Evolutionary conservation across 768 basidiomycete genomes (phyloP).

Genomic region (Hypholoma fasciculare): DNA sequence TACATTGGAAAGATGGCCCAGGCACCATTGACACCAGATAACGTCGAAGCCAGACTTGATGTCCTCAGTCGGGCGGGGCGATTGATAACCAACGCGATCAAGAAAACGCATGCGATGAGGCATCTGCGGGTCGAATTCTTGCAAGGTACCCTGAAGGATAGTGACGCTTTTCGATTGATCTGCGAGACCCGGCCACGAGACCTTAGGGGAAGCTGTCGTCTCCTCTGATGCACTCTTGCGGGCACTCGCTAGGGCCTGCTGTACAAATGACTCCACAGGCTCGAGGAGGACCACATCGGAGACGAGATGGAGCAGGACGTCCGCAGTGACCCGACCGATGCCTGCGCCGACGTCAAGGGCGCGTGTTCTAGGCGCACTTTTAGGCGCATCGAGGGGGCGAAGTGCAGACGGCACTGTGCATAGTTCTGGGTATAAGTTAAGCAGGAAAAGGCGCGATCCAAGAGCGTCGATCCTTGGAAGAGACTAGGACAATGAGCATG

Average conservation of each 20-base stretch:
- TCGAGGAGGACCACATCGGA: constrained; percentile 88
- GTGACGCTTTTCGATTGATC: constrained; percentile 70
- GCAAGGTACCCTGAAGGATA: constrained; percentile 78
- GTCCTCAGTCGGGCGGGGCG: constrained; percentile 40
- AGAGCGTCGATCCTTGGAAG: constrained; percentile 90
- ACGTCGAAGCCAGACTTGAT: constrained; percentile 78
- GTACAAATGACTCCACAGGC: constrained; percentile 78
- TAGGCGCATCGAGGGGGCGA: constrained; percentile 39
- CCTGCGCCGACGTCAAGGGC: constrained; percentile 95
- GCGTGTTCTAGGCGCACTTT: constrained; percentile 40
- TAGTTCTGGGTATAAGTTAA: constrained; percentile 79
- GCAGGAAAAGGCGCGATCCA: constrained; percentile 85
- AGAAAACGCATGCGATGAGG: constrained; percentile 48
- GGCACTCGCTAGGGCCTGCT: constrained; percentile 57
- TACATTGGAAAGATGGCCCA: constrained; percentile 78
- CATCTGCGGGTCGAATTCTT: constrained; percentile 73
- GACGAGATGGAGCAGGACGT: constrained; percentile 87
- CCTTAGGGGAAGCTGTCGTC: constrained; percentile 18
- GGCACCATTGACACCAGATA: constrained; percentile 97
- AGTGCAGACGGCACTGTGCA: constrained; percentile 76
- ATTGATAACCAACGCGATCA: constrained; percentile 68
- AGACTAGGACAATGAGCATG: constrained; percentile 46
- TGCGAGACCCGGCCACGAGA: constrained; percentile 67
- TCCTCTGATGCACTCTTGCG: constrained; percentile 30
- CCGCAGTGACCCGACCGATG: constrained; percentile 87